Evolutionary conservation across 306 rosid species (phyloP), one percentile per base, ranked within the genome.

Genomic region (Alnus glutinosa): DNA sequence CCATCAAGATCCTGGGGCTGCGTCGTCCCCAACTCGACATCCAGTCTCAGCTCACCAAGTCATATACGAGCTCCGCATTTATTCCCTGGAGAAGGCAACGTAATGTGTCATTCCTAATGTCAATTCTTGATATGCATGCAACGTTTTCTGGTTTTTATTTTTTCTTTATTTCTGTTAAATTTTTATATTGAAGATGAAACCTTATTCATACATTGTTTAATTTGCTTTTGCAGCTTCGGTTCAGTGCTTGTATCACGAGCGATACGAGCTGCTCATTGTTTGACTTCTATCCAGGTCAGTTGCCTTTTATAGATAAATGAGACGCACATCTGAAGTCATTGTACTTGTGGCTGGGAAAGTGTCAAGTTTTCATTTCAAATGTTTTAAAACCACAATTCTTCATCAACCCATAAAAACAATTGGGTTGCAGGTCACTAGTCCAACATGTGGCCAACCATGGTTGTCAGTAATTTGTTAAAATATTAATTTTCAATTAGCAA

Each of bases 201-300:
- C 54, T 5, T 80, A 32, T 16, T 12, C 52, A 49, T 49, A 57
- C 52, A 3, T 18, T 14, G 58, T 71, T 67, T 73, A 51, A 73
- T 52, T 63, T 75, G 58, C 66, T 79, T 48, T 8, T 77, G 47
- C 90, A 91, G 96, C 55, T 91, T 91, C 75, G 96, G 96, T 47
- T 74, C 77, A 0, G 86, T 89, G 82, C 92, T 89, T 81, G 88
- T 81, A 12, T 89, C 93, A 47, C 85, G 89, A 55, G 87, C 96
- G 44, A 88, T 91, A 49, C 83, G 96, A 86, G 96, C 93, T 46
- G 96, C 96, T 47, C 96, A 91, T 85, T 91, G 96, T 82, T 85
- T 91, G 82, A 91, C 96, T 70, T 91, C 93, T 55, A 86, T 91
- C 74, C 96, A 89, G 93, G 96, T 91, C 69, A 79, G 84, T 81